Percentiles rank a stretch among this genome's conserved stretches.
Conservation (phyloP, 169 alveolate species). For the Eimeria brunetti region DNA sequence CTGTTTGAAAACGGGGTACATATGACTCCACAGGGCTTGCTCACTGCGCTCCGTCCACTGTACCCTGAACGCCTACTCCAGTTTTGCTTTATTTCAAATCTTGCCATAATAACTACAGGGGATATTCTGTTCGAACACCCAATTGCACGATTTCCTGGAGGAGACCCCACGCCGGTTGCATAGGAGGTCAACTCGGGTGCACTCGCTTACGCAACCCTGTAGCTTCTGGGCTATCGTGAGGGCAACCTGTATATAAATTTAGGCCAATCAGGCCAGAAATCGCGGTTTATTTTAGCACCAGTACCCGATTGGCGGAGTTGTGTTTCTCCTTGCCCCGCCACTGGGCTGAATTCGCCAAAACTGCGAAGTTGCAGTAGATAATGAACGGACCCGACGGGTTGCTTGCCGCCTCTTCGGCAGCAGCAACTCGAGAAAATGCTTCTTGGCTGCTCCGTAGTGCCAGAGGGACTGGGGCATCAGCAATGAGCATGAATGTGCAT, state of each 20-base stretch:
- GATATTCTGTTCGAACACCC: neutral
- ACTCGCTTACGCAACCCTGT: neutral
- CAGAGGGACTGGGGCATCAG: neutral
- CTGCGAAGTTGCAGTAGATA: neutral
- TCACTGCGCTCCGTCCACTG: neutral
- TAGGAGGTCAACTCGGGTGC: neutral
- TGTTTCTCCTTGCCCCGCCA: neutral
- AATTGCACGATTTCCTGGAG: neutral
- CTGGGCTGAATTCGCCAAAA: neutral
- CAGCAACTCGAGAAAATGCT: conserved; percentile 21
- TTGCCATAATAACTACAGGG: neutral
- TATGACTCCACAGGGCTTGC: neutral
- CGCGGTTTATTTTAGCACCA: neutral
- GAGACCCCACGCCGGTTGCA: neutral
- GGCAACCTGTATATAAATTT: neutral
- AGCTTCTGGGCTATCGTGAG: neutral
- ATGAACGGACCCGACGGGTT: conserved; percentile 54
- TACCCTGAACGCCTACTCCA: neutral
- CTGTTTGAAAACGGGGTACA: neutral
- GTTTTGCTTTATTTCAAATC: neutral
- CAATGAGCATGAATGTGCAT: neutral
- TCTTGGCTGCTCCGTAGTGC: conserved; percentile 10
- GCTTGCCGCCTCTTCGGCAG: conserved; percentile 6
- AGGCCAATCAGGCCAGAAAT: neutral
- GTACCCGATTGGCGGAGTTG: neutral